phyloP scores from a whole-genome alignment of 2,329 filamentous ascomycete genomes.

The Ampelomyces quisqualis region DNA sequence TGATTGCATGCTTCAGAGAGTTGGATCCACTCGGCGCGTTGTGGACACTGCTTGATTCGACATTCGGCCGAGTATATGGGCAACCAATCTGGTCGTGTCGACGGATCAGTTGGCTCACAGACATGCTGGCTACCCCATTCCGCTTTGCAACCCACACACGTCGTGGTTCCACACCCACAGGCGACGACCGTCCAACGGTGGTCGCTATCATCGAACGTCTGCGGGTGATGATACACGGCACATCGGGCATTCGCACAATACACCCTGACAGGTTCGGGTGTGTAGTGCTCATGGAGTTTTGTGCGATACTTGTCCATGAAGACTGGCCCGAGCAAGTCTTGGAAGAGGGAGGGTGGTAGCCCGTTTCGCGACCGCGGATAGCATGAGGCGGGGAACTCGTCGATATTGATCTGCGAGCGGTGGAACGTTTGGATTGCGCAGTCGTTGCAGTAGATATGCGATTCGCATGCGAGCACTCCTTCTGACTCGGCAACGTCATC shows the following conservation, averaged over 20 bases:
- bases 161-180: conserved; percentile 5
- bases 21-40: conserved; percentile 13
- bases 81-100: conserved; percentile 7
- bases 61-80: conserved; percentile 9
- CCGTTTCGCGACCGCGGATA: conserved; percentile 1
- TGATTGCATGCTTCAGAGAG: conserved; percentile 18
- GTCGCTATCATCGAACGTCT: background rate
- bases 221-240: background rate
- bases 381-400: conserved; percentile 4
- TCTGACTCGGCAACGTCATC: background rate
- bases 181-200: background rate
- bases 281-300: conserved; percentile 3
- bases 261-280: background rate
- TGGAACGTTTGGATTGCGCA: conserved; percentile 2
- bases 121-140: conserved; percentile 4
- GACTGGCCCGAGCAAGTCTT: conserved; percentile 2
- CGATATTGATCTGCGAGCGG: conserved; percentile 1
- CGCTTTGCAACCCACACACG: conserved; percentile 9
- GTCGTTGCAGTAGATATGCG: conserved; percentile 7
- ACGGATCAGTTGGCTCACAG: background rate
- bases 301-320: background rate
- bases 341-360: background rate
- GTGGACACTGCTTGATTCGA: conserved; percentile 17
- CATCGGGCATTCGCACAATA: conserved; percentile 6
- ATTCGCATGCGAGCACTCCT: conserved; percentile 1